Base-by-base conservation (phyloP, 495 filamentous ascomycete genomes). In the Halenospora varia region DNA sequence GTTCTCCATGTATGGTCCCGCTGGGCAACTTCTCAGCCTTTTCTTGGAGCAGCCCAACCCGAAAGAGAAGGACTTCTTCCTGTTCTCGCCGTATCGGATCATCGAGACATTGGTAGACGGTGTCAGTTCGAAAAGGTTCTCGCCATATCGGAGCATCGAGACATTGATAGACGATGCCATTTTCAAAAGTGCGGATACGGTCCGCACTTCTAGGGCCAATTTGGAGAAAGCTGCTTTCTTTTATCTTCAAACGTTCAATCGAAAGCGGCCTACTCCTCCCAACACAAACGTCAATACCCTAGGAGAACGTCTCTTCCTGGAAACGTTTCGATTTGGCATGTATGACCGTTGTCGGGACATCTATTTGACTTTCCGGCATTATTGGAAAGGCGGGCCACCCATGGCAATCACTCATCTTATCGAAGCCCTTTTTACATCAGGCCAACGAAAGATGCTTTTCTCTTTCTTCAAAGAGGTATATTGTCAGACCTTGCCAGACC, bases 191-290 rank as follows among this genome's bases (percentile, higher is more conserved):
- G n/a, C n/a, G n/a, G n/a, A n/a, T n/a, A n/a, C n/a, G n/a, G n/a
- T n/a, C n/a, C 8, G 2, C 25, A 53, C 25, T 15, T 44, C 53
- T 15, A n/a, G 10, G 2, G 22, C 48, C 3, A 52, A 46, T 8
- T 41, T 75, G 41, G 59, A 66, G 40, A 51, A 55, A 17, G 71
- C 70, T 9, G 51, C 68, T 23, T 49, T 57, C 2, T 23, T 79
- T 49, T 78, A 70, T 49, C 62, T 77, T 10, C 53, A 70, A 1
- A 61, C 47, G 11, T 70, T 75, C 35, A 61, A 62, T 2, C 61
- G 61, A n/a, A 65, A 55, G 18, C 68, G 66, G 1, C n/a, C 47
- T 0, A 24, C 45, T 3, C 11, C 52, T 18, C 25, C 48, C 1
- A 51, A 66, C 3, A 3, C 10, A 25, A 23, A 6, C 6, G 47